These are phyloP conservation scores for Graphiopsis chlorocephala DNA, from an alignment of 2,329 filamentous ascomycete genomes.

Conservation along the genomic window DNA sequence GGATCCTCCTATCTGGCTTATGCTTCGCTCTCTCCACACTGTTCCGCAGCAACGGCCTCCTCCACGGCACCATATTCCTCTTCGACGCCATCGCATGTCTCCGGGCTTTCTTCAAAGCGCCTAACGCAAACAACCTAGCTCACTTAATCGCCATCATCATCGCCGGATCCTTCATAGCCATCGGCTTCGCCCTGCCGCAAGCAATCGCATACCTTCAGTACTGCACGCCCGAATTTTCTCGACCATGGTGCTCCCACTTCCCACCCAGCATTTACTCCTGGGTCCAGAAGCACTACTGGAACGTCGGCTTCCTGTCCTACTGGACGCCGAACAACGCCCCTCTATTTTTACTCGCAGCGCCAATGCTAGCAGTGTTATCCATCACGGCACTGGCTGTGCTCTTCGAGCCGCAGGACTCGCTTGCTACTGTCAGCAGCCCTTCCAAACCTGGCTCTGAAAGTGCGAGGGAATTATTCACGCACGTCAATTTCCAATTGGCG, in stretches of 20 bases:
- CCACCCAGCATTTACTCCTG: constrained; percentile 87
- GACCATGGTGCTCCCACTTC: constrained; percentile 72
- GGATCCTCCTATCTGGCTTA: constrained; percentile 28
- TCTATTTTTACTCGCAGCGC: constrained; percentile 78
- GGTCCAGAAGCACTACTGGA: constrained; percentile 90
- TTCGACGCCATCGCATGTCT: constrained; percentile 54
- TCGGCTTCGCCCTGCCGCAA: constrained; percentile 72
- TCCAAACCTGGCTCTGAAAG: background rate
- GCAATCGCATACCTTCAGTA: constrained; percentile 69
- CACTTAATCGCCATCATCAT: constrained; percentile 48
- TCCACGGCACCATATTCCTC: constrained; percentile 75
- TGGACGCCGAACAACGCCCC: constrained; percentile 86
- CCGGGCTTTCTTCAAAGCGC: constrained; percentile 37
- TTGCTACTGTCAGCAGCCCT: background rate
- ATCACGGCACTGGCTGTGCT: constrained; percentile 51
- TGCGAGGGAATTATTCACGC: constrained; percentile 7
- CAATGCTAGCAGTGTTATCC: constrained; percentile 68
- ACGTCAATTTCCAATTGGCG: constrained; percentile 57
- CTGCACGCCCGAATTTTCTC: constrained; percentile 47
- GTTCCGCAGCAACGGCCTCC: constrained; percentile 80
- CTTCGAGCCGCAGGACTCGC: background rate
- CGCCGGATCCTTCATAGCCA: constrained; percentile 65
- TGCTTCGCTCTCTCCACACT: constrained; percentile 68
- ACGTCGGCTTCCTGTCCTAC: constrained; percentile 82
- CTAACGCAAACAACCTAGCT: constrained; percentile 18